Base-by-base conservation (phyloP, 768 basidiomycete genomes). In the Kwoniella dendrophila region DNA sequence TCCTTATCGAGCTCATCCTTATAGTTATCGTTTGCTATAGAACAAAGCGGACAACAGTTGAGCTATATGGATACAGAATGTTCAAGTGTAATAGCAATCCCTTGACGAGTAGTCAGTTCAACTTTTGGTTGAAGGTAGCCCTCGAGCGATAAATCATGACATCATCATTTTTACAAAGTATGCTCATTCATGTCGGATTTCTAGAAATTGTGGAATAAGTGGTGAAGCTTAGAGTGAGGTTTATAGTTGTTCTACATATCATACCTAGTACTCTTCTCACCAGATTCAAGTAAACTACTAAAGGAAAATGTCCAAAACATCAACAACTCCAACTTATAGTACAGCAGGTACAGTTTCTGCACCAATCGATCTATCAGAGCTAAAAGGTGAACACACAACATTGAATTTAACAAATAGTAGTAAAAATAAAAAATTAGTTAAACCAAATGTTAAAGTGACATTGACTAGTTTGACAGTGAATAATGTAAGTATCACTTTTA, bases 401-500 rank as follows among this genome's bases (percentile, higher is more conserved):
- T 61, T 76, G 40, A 40, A 67, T 14, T 40, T 73, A 7, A 57
- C 57, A 61, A 53, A n/a, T 20, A 58, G 53, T 8, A 29, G 41
- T 24, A 64, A 63, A 52, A 43, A 63, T 11, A 74, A 69, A 55
- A 74, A 70, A 56, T 54, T 52, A 14, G 63, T 74, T 29, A 64
- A 65, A 45, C 75, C 75, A 5, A 69, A 72, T 48, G 67, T 67
- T 27, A 76, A 76, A 52, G 73, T 73, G 16, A 78, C 77, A 3
- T 56, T 76, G 61, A 78, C 77, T 7, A 76, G 75, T 59, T 56
- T 78, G 66, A 78, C 77, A 2, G 49, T 62, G 52, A 73, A 78
- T 66, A 78, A 78, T 44, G 77, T 78, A 66, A 68, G 76, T 65
- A 4, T 12, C 4, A 49, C 50, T 54, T n/a, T 12, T 12, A 22